Evolutionary conservation across 352 stramenopile species (phyloP).

Genomic region (Pythium oligandrum): DNA sequence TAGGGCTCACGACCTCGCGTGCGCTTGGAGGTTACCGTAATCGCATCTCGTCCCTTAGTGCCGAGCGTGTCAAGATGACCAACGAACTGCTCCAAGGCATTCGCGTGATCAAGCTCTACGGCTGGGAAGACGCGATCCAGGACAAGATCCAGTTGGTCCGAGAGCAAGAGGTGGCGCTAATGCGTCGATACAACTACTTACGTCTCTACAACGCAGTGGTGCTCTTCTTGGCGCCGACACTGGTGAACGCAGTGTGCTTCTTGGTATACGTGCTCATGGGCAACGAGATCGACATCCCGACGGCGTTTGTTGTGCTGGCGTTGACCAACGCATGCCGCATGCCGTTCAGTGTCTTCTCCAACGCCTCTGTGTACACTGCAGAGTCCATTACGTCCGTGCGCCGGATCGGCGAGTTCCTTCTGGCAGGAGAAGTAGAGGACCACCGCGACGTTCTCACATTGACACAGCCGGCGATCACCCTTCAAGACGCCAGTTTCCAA

Average conservation of each 20-base stretch:
- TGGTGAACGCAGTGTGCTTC: conserved; percentile 34
- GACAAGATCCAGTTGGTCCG: conserved; percentile 37
- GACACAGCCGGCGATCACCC: too few relatives aligned
- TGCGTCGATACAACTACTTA: conserved; percentile 46
- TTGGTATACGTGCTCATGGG: conserved; percentile 36
- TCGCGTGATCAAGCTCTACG: conserved; percentile 89
- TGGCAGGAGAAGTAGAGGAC: too few relatives aligned
- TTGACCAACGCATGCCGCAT: conserved; percentile 55
- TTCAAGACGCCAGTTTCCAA: too few relatives aligned
- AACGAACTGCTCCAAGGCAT: conserved; percentile 90
- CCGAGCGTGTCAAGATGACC: conserved; percentile 88
- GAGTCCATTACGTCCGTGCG: conserved; percentile 12
- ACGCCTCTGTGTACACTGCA: conserved; percentile 1
- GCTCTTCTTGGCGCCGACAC: conserved; percentile 42
- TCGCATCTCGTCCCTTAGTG: conserved; percentile 19
- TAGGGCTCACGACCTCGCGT: conserved; percentile 12
- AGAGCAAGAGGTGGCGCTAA: conserved; percentile 30
- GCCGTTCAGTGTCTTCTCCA: conserved; percentile 22
- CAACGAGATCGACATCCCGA: conserved; percentile 30
- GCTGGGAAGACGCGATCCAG: conserved; percentile 58
- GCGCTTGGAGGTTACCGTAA: conserved; percentile 17
- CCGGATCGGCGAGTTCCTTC: too few relatives aligned
- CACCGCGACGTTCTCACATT: too few relatives aligned
- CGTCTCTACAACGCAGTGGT: conserved; percentile 56
- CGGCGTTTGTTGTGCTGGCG: conserved; percentile 49